phyloP scores from a whole-genome alignment of 2,329 filamentous ascomycete genomes.

The Aspergillus novoparasiticus region DNA sequence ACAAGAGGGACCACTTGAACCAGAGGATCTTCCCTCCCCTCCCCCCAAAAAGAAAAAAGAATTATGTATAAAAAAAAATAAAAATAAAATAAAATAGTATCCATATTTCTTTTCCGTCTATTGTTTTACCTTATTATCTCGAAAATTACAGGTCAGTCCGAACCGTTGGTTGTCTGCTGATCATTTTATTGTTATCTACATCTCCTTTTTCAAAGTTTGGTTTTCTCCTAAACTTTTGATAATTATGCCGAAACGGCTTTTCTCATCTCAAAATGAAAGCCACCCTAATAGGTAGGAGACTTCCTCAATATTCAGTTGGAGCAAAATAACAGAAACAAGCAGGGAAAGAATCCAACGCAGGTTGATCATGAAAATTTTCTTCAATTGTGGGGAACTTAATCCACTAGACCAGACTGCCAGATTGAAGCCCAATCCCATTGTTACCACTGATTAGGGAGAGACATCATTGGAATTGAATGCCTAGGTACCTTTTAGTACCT shows the following conservation, averaged over 20 bases:
- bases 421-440: conserved; percentile 24
- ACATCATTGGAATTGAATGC: conserved; percentile 10
- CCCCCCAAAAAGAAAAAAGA: neutral
- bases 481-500: conserved; percentile 18
- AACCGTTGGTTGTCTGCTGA: neutral
- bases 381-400: conserved; percentile 17
- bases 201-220: neutral
- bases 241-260: neutral
- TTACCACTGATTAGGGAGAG: conserved; percentile 11
- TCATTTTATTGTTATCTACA: neutral
- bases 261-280: neutral
- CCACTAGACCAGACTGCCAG: conserved; percentile 13
- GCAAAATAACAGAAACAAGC: neutral
- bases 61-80: neutral
- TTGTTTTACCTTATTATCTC: neutral
- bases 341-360: neutral
- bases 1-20: conserved; percentile 16
- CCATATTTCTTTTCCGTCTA: neutral
- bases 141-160: neutral
- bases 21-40: conserved; percentile 5
- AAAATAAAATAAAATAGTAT: neutral
- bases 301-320: neutral
- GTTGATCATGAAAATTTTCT: conserved; percentile 18
- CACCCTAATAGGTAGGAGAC: neutral
- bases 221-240: neutral